A percentile compares a stretch with the other conserved stretches of the same genome.
Conservation (phyloP, 345 rosid genomes). For the Euphorbia tirucalli region DNA sequence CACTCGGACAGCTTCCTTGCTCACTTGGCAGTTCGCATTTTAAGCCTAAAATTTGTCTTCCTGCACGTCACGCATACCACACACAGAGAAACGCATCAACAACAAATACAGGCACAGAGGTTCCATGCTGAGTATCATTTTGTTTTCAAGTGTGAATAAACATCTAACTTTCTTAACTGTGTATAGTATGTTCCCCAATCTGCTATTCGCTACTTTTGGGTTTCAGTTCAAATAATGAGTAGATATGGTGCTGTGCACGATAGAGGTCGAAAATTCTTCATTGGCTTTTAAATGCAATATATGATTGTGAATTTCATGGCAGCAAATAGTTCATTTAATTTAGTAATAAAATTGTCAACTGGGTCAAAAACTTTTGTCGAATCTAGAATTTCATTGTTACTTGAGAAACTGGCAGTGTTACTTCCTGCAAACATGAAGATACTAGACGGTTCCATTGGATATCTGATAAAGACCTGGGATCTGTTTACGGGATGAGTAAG, state of each 20-base stretch:
- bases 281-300: neutral
- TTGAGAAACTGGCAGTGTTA: too few species aligned
- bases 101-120: neutral
- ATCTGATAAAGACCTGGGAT: too few species aligned
- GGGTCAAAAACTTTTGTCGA: too few species aligned
- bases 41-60: neutral
- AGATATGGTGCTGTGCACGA: neutral
- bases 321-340: neutral
- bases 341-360: too few species aligned
- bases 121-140: neutral
- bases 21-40: neutral
- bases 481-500: too few species aligned
- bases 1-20: neutral
- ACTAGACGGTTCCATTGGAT: too few species aligned
- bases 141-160: neutral
- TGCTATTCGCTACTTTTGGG: neutral
- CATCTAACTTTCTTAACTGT: neutral
- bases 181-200: neutral
- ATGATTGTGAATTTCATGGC: neutral
- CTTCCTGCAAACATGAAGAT: too few species aligned
- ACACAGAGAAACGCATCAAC: neutral
- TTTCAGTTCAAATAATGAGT: neutral
- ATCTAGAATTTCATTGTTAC: too few species aligned
- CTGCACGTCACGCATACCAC: too few species aligned
- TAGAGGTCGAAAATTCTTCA: neutral